Conservation (phyloP, 176 grass and related monocot genomes). For the Avena atlantica region DNA sequence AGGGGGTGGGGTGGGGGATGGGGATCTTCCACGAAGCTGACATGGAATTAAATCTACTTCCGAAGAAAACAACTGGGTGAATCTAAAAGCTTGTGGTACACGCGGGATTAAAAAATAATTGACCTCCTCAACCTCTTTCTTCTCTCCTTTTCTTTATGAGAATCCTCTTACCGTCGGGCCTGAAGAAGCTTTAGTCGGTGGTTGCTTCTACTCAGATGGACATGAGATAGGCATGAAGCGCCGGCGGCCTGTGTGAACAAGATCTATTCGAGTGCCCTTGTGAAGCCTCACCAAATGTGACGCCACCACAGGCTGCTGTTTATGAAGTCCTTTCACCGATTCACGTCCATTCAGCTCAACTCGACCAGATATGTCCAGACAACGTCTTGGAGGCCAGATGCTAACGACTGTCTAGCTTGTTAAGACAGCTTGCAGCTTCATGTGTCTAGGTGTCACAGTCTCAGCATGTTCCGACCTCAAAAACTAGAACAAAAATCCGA, state of each 20-base stretch:
- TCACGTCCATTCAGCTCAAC: neutral
- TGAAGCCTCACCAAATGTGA: constrained; percentile 34
- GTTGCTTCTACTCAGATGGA: constrained; percentile 46
- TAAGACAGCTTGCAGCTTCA: constrained; percentile 19
- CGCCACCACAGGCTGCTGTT: constrained; percentile 3
- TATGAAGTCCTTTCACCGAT: constrained; percentile 13
- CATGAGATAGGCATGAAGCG: constrained; percentile 39
- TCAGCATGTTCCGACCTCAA: neutral
- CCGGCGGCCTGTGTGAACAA: constrained; percentile 28
- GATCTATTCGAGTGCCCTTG: constrained; percentile 9
- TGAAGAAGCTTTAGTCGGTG: constrained; percentile 26
- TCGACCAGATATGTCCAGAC: constrained; percentile 5
- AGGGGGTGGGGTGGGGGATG: neutral
- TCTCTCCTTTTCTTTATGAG: neutral
- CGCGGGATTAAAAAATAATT: constrained; percentile 40
- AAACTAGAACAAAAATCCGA: neutral
- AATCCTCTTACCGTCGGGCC: constrained; percentile 42
- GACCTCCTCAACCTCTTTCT: neutral
- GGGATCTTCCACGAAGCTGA: constrained; percentile 36
- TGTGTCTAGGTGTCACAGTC: constrained; percentile 13
- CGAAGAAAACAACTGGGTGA: constrained; percentile 31
- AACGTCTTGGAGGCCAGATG: neutral
- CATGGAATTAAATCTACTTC: constrained; percentile 24
- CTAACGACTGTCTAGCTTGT: neutral
- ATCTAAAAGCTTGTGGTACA: constrained; percentile 30